A percentile compares a stretch with the other conserved stretches of the same genome.
Evolutionary conservation across 2,329 filamentous ascomycete species (phyloP).

Genomic region (Immersiporthe knoxdaviesiana): DNA sequence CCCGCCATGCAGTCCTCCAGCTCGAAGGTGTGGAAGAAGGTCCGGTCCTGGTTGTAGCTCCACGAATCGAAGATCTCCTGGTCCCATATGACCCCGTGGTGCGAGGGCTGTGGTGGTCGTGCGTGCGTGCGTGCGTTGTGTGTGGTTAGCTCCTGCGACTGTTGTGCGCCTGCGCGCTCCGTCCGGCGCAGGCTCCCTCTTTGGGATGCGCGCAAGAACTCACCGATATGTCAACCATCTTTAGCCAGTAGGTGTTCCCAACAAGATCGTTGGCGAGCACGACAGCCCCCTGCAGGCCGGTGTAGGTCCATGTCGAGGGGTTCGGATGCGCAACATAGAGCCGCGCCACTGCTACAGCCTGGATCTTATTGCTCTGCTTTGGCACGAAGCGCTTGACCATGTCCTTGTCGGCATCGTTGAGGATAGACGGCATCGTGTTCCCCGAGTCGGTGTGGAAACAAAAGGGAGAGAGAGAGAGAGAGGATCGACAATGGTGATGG

Average conservation of each 20-base stretch:
- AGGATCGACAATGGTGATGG: not conserved
- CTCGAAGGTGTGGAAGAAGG: slow-evolving; percentile 98
- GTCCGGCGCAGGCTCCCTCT: not conserved
- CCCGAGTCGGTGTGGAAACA: slow-evolving; percentile 18
- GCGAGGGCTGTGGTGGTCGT: slow-evolving; percentile 73
- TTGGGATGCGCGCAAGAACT: slow-evolving; percentile 49
- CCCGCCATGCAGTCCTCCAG: slow-evolving; percentile 89
- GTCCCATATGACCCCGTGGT: slow-evolving; percentile 90
- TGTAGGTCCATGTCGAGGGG: slow-evolving; percentile 86
- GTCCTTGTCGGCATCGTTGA: slow-evolving; percentile 93
- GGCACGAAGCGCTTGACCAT: slow-evolving; percentile 93
- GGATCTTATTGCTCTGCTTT: slow-evolving; percentile 95
- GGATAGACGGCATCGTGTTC: slow-evolving; percentile 63
- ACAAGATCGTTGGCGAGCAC: slow-evolving; percentile 94
- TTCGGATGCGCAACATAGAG: slow-evolving; percentile 93
- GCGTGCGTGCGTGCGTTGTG: slow-evolving; percentile 46
- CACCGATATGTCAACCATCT: slow-evolving; percentile 95
- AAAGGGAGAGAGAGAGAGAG: slow-evolving; percentile 15
- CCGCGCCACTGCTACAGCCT: slow-evolving; percentile 88
- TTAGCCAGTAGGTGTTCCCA: slow-evolving; percentile 95
- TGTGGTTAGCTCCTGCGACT: slow-evolving; percentile 25
- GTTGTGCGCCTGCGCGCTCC: no score
- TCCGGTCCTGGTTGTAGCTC: slow-evolving; percentile 93
- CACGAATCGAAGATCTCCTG: slow-evolving; percentile 98
- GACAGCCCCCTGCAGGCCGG: slow-evolving; percentile 86